Evolutionary conservation across 352 stramenopile species (phyloP), one percentile per base, ranked within the genome.

Genomic region (Globisporangium recalcitrans): DNA sequence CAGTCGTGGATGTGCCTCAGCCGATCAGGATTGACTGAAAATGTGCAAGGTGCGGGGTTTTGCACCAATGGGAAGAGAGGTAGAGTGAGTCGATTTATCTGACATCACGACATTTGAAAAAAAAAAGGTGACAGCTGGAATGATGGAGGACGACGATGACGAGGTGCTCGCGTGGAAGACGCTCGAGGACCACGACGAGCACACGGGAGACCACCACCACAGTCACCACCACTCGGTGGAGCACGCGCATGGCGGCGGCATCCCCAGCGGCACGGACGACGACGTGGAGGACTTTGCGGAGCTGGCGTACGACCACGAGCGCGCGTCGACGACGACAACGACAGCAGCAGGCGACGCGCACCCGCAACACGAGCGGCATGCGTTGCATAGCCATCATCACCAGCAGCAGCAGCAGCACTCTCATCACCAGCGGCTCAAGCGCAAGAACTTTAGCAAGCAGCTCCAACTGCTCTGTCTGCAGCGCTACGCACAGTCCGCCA

Each of bases 371-470:
- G 14, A 62, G 65, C 13, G 31, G 16, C 40, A 31, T 16, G 16
- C 38, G 2, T 46, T 16, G 5, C 16, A 46, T 7, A n/a, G 6
- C 6, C 27, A 62, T 13, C 32, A 10, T 22, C 62, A 13, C 3
- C 6, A 5, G 3, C 38, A 52, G 7, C 63, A 27, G 11, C 58
- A 59, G 9, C 47, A 44, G 19, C 49, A 40, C 10, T 16, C 48
- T 16, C 29, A 73, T 11, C 63, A 71, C 14, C 31, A 70, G 53
- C 62, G 77, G 9, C 64, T 73, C 27, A 90, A 90, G 65, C 78
- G 81, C 42, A 87, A 82, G 55, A 88, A 87, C 71, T 79, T 88
- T 52, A 88, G 77, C 63, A 88, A 90, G 60, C 62, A 77, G 53
- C 62, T 90, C 10, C 81, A 90, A 61, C 65, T 88, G 36, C 52